phyloP scores from a whole-genome alignment of 116 monocot species.

The Trichopus zeylanicus region DNA sequence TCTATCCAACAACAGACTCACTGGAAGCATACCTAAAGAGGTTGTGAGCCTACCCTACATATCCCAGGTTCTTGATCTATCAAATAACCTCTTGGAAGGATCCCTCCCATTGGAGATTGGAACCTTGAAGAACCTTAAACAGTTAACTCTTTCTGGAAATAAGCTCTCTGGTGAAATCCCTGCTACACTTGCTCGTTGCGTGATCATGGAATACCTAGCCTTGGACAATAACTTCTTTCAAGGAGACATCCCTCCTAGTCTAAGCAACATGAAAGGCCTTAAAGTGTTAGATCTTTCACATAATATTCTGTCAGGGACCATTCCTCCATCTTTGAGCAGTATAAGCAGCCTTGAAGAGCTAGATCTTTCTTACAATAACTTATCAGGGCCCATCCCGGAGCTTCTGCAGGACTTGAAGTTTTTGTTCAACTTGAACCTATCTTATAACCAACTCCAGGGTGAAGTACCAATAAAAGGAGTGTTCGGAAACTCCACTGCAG shows the following conservation, averaged over 20 bases:
- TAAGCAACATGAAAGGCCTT: constrained; percentile 19
- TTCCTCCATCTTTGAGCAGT: constrained; percentile 17
- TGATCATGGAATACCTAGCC: constrained; percentile 13
- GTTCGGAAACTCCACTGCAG: constrained; percentile 1
- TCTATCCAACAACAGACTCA: neutral
- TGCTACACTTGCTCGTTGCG: constrained; percentile 6
- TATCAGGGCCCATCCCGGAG: neutral
- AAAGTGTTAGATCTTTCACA: constrained; percentile 20
- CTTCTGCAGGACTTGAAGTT: neutral
- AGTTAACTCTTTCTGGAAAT: constrained; percentile 13
- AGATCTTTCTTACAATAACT: constrained; percentile 1
- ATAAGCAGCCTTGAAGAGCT: neutral
- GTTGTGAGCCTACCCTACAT: neutral
- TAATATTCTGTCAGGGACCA: constrained; percentile 29
- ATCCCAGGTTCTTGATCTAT: neutral
- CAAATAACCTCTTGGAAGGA: constrained; percentile 13
- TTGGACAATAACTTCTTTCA: constrained; percentile 19
- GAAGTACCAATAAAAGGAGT: constrained; percentile 5
- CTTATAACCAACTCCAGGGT: constrained; percentile 4
- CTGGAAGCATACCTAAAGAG: neutral
- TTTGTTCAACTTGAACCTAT: neutral
- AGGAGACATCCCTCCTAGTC: constrained; percentile 21
- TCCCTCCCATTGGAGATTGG: constrained; percentile 18
- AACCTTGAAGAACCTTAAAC: constrained; percentile 3
- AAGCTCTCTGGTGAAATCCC: constrained; percentile 27